Percentiles rank a stretch among this genome's conserved stretches.
phyloP scores from a whole-genome alignment of 2,329 filamentous ascomycete genomes.

The Apiospora arundinis region DNA sequence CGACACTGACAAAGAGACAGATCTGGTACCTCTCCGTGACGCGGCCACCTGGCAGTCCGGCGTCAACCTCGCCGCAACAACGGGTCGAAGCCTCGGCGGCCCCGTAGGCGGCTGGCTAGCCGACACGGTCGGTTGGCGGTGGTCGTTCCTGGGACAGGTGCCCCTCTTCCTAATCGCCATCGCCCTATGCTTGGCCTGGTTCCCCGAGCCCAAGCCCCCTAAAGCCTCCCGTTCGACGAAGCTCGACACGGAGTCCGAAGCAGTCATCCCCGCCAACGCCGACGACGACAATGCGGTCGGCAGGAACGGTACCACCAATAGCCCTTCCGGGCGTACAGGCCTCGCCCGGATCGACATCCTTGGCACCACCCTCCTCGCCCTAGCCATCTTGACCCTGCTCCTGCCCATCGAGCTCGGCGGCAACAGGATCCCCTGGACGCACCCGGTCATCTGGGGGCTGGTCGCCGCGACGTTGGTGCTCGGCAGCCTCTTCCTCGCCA shows the following conservation, averaged over 20 bases:
- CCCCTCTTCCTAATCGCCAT: conserved; percentile 60
- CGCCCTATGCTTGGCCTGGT: conserved; percentile 38
- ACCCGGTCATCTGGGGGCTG: conserved; percentile 20
- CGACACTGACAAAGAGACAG: conserved; percentile 36
- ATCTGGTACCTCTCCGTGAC: conserved; percentile 58
- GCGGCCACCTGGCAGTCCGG: conserved; percentile 61
- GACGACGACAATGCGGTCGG: not conserved
- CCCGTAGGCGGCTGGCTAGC: conserved; percentile 66
- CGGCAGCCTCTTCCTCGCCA: conserved; percentile 23
- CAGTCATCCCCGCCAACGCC: not conserved
- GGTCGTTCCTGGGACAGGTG: conserved; percentile 65
- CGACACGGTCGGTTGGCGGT: conserved; percentile 70
- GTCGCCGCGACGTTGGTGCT: not conserved
- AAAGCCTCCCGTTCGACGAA: conserved; percentile 36
- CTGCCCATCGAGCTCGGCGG: conserved; percentile 27
- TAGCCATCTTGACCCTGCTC: conserved; percentile 25
- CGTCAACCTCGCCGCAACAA: conserved; percentile 58
- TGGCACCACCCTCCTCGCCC: conserved; percentile 22
- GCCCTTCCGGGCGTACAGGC: not conserved
- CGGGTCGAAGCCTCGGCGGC: conserved; percentile 58
- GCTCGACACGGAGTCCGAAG: not conserved
- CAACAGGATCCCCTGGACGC: conserved; percentile 24
- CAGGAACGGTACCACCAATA: too few relatives aligned
- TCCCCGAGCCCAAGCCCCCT: conserved; percentile 33
- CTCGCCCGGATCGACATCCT: conserved; percentile 26